Base-by-base conservation (phyloP, 805 yeast genomes). In the Ogataea salicorniae region DNA sequence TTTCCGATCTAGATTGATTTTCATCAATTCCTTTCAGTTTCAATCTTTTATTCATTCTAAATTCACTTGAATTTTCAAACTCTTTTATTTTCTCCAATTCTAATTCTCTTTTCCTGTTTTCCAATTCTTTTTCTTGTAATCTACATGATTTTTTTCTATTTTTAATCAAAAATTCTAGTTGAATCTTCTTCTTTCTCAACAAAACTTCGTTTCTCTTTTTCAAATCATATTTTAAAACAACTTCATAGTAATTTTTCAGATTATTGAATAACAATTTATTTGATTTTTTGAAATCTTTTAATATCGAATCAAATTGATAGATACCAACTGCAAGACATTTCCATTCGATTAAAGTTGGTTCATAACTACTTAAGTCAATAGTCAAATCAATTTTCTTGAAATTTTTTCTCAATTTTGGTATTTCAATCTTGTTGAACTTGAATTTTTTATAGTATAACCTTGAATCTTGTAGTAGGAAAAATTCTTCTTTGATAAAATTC, bases 121-220 rank as follows among this genome's bases (percentile, higher is more conserved):
- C 74, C 50, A 66, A 68, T 51, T 78, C 81, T 57, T 79, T 81
- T 17, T 84, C 85, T 54, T 83, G 87, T 39, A 87, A 64, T 64
- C 94, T 74, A 1, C 89, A 79, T 0, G 92, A 85, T 54, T 88
- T 73, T 57, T 87, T 86, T 57, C 94, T 74, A 47, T 85, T 78
- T 4, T 81, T 81, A 58, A 87, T 65, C 46, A 87, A 62, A 20
- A 75, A 76, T 42, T 77, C 79, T 74, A 86, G 72, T 53, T 84
- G 82, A 41, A 77, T 74, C 47, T 83, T 87, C 60, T 79, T 82
- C 54, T 74, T 77, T 55, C 85, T 70, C 52, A 77, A 78, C 29
- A 75, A 60, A 16, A 80, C 68, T 49, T 73, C 74, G 55, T 73
- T 77, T 52, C 87, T 68, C 55, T 79, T 79, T 48, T 72, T 74